Percentiles rank a stretch among this genome's conserved stretches.
These are phyloP conservation scores for Suaeda aralocaspica DNA, from an alignment of 148 eudicot species.

Conservation along the genomic window DNA sequence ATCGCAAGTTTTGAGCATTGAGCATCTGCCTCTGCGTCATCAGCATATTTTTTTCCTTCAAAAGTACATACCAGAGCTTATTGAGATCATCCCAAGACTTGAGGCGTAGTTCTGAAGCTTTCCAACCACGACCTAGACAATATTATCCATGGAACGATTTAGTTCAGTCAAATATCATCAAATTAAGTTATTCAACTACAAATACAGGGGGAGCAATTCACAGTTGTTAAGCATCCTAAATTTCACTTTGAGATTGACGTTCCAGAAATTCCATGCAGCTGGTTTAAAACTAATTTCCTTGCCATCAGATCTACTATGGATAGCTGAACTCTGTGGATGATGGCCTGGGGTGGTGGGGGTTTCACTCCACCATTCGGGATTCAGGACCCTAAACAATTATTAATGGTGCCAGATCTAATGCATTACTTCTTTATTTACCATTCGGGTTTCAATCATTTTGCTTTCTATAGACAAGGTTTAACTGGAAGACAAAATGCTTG, in stretches of 20 bases:
- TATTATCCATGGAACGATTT: neutral
- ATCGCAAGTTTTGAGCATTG: slow-evolving; percentile 70
- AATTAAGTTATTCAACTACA: neutral
- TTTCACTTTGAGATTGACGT: neutral
- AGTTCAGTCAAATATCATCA: neutral
- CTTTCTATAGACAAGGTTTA: neutral
- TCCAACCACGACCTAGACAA: slow-evolving; percentile 75
- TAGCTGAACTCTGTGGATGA: neutral
- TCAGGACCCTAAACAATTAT: neutral
- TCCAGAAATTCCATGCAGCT: neutral
- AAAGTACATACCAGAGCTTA: slow-evolving; percentile 84
- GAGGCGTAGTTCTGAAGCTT: slow-evolving; percentile 82
- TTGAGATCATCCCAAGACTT: slow-evolving; percentile 94
- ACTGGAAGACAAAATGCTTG: neutral
- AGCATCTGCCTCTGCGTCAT: slow-evolving; percentile 96
- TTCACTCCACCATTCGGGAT: neutral
- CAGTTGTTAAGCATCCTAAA: neutral
- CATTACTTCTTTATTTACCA: neutral
- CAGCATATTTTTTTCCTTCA: slow-evolving; percentile 91
- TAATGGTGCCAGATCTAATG: neutral
- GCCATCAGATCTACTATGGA: too few species aligned
- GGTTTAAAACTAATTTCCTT: neutral
- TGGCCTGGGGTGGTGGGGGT: neutral
- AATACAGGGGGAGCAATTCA: neutral
- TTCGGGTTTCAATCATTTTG: neutral